Conservation (phyloP, 345 rosid species). For the Pelargonium nanum region DNA sequence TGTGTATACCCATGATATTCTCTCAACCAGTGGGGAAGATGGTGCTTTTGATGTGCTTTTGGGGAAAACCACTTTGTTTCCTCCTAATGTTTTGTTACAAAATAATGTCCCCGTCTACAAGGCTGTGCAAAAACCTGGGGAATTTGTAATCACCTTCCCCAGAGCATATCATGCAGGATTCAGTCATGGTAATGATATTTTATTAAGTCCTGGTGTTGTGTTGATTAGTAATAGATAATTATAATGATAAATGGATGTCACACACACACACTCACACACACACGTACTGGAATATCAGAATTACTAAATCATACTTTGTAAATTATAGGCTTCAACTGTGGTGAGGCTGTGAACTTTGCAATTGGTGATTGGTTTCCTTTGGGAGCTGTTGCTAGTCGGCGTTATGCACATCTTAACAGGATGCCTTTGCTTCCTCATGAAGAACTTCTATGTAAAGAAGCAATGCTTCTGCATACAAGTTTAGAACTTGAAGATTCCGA, state of each 20-base stretch:
- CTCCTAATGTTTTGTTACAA: conserved; percentile 78
- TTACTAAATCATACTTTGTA: not conserved
- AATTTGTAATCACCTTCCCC: conserved; percentile 81
- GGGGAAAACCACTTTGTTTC: conserved; percentile 95
- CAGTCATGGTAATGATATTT: conserved; percentile 63
- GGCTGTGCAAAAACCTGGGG: conserved; percentile 98
- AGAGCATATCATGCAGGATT: conserved; percentile 99
- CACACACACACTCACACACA: not conserved
- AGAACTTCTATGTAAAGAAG: conserved; percentile 93
- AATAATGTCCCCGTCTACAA: conserved; percentile 85
- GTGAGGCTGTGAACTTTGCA: conserved; percentile 99
- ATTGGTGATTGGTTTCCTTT: conserved; percentile 93
- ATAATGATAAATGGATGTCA: not conserved
- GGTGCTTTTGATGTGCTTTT: conserved; percentile 94
- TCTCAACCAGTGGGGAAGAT: conserved; percentile 71
- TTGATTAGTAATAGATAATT: too few species aligned
- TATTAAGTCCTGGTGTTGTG: too few species aligned
- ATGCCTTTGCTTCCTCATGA: conserved; percentile 95
- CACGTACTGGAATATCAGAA: not conserved
- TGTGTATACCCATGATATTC: conserved; percentile 70
- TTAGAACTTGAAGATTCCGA: conserved; percentile 39
- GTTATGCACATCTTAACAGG: conserved; percentile 86
- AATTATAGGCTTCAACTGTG: conserved; percentile 84
- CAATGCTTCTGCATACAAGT: conserved; percentile 55
- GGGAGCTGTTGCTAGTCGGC: conserved; percentile 87